Evolutionary conservation across 192 early-diverging fungal species (phyloP).

Genomic region (Kickxella alabastrina): DNA sequence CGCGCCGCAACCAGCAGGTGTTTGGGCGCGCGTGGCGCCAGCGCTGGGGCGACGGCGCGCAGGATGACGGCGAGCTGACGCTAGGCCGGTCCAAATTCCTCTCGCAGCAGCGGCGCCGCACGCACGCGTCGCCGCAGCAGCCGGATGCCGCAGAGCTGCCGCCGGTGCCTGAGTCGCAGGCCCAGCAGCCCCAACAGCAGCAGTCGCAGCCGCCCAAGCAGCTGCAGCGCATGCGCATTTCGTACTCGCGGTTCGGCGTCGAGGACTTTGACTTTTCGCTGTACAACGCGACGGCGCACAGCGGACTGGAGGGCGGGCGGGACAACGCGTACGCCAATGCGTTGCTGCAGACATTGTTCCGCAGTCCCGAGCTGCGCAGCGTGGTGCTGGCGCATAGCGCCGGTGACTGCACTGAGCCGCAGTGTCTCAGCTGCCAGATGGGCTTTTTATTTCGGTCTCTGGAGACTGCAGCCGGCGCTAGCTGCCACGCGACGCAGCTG

Average conservation of each 20-base stretch:
- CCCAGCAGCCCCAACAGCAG: background rate
- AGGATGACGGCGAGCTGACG: slow-evolving; percentile 44
- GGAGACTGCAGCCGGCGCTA: slow-evolving; percentile 81
- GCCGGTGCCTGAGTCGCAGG: too few relatives aligned
- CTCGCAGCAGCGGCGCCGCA: slow-evolving; percentile 30
- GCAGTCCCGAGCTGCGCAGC: slow-evolving; percentile 58
- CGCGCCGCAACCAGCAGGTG: slow-evolving; percentile 70
- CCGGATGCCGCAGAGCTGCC: background rate
- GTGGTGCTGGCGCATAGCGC: slow-evolving; percentile 73
- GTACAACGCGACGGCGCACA: slow-evolving; percentile 84
- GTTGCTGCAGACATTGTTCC: slow-evolving; percentile 82
- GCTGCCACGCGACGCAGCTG: slow-evolving; percentile 95
- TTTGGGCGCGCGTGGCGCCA: slow-evolving; percentile 29
- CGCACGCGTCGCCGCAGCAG: background rate
- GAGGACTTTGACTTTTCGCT: slow-evolving; percentile 99
- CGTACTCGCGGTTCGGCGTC: slow-evolving; percentile 82
- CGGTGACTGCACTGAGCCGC: slow-evolving; percentile 62
- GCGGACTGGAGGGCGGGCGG: slow-evolving; percentile 91
- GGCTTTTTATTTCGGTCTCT: slow-evolving; percentile 92
- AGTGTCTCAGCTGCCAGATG: slow-evolving; percentile 87
- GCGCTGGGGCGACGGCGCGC: slow-evolving; percentile 22
- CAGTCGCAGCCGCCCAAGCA: slow-evolving; percentile 22
- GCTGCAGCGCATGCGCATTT: slow-evolving; percentile 41
- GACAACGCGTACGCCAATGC: slow-evolving; percentile 87
- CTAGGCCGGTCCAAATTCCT: slow-evolving; percentile 39